Evolutionary conservation across 129 eudicot genomes (phyloP), one percentile per base, ranked within the genome.

Genomic region (Arctium minus): DNA sequence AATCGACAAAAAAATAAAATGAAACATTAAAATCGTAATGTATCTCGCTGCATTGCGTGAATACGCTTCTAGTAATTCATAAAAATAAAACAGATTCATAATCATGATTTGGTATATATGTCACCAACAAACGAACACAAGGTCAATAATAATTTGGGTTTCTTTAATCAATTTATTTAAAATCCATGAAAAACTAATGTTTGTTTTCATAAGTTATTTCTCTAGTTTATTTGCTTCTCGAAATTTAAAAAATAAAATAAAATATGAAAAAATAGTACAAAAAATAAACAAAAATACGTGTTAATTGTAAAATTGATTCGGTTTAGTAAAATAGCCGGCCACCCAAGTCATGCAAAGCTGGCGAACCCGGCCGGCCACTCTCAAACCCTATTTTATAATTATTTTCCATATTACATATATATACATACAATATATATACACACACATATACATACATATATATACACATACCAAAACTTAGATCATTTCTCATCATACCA

Each of bases 341-440:
- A 71, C 46, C 46, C 60, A 77, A 29, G 67, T 22, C 86, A 83
- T 71, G 82, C 78, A 83, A 22, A 29, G 67, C 77, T 83, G 78
- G 81, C 40, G 76, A 75, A 65, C 85, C 67, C 13, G 70, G 86
- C 86, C 86, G 86, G 86, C 86, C 78, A 69, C 44, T 22, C 56
- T 50, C 30, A 50, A 76, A 8, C 38, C 46, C 67, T 77, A 70
- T 29, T 69, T 83, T 27, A 33, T 60, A 4, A 40, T 18, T 5
- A 39, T 37, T 37, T 74, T 38, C 6, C 15, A 37, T 15, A 40
- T 39, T 3, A 3, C 4, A 27, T 12, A 70, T 31, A 50, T 83
- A 70, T 70, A 69, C 70, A 22, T 22, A 22, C 27, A 22, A 22
- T 22, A 22, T 22, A 82, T 69, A 82, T 37, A 37, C 4, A 22